phyloP scores from a whole-genome alignment of 2,329 filamentous ascomycete genomes.

The Sporothrix pallida region DNA sequence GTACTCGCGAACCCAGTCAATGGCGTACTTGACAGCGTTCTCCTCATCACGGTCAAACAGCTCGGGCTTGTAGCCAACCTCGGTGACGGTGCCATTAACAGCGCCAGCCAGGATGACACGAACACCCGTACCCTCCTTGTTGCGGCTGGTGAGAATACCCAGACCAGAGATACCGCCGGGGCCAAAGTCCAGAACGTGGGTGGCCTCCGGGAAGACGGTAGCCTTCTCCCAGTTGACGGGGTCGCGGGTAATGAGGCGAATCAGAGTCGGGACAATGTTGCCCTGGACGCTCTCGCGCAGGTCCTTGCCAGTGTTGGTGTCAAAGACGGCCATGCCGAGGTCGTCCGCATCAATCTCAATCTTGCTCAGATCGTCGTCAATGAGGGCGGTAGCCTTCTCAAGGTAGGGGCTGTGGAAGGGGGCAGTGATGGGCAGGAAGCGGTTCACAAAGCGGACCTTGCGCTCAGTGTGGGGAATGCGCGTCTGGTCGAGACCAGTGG shows the following conservation, averaged over 20 bases:
- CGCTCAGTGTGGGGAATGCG: slow-evolving; percentile 92
- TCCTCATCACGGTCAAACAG: slow-evolving; percentile 96
- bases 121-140: slow-evolving; percentile 98
- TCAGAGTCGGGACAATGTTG: slow-evolving; percentile 82
- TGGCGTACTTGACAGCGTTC: slow-evolving; percentile 90
- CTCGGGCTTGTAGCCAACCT: slow-evolving; percentile 97
- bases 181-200: slow-evolving; percentile 95
- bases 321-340: slow-evolving; percentile 83
- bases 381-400: slow-evolving; percentile 76
- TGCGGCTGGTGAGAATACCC: slow-evolving; percentile 94
- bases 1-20: slow-evolving; percentile 97
- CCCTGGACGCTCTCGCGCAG: slow-evolving; percentile 71
- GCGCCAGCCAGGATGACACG: slow-evolving; percentile 93
- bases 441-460: slow-evolving; percentile 94
- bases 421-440: slow-evolving; percentile 95
- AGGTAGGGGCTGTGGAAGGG: slow-evolving; percentile 99
- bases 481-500: slow-evolving; percentile 96
- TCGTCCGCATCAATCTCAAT: slow-evolving; percentile 74
- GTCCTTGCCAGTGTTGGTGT: slow-evolving; percentile 89
- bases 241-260: slow-evolving; percentile 93
- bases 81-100: slow-evolving; percentile 86
- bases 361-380: slow-evolving; percentile 86
- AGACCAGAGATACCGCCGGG: slow-evolving; percentile 96
- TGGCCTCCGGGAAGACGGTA: slow-evolving; percentile 86
- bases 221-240: slow-evolving; percentile 96